A percentile compares a stretch with the other conserved stretches of the same genome.
Conservation (phyloP, 2,329 filamentous ascomycete genomes). For the Fusarium begoniae region DNA sequence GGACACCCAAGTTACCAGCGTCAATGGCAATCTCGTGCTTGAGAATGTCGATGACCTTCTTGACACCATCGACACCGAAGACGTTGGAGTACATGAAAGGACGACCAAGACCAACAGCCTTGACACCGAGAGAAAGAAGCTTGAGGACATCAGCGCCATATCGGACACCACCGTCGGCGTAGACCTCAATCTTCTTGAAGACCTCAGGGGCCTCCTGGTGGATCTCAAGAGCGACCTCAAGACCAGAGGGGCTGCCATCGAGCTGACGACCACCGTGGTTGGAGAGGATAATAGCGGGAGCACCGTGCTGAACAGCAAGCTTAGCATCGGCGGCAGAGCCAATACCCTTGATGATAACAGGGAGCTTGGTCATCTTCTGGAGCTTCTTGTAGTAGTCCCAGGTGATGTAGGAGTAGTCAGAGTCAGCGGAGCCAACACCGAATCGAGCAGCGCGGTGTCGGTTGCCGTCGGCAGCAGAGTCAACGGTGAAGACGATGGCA, state of each 20-base stretch:
- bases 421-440: constrained; percentile 49
- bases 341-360: constrained; percentile 54
- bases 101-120: constrained; percentile 57
- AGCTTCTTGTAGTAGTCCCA: constrained; percentile 52
- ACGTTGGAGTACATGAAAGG: constrained; percentile 64
- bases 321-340: constrained; percentile 49
- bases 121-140: constrained; percentile 55
- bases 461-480: constrained; percentile 52
- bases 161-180: constrained; percentile 55
- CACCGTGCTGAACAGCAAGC: constrained; percentile 46
- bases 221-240: constrained; percentile 53
- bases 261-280: constrained; percentile 57
- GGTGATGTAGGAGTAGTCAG: constrained; percentile 40
- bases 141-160: constrained; percentile 56
- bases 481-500: constrained; percentile 52
- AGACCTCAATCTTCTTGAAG: constrained; percentile 52
- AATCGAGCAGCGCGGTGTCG: constrained; percentile 53
- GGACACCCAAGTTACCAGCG: constrained; percentile 54
- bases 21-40: constrained; percentile 60
- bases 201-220: constrained; percentile 49
- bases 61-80: constrained; percentile 59
- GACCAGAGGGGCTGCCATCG: constrained; percentile 50
- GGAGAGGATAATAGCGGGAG: constrained; percentile 51
- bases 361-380: constrained; percentile 48
- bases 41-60: constrained; percentile 55